A percentile compares a stretch with the other conserved stretches of the same genome.
Conservation (phyloP, 345 rosid genomes). For the Salix dunnii region DNA sequence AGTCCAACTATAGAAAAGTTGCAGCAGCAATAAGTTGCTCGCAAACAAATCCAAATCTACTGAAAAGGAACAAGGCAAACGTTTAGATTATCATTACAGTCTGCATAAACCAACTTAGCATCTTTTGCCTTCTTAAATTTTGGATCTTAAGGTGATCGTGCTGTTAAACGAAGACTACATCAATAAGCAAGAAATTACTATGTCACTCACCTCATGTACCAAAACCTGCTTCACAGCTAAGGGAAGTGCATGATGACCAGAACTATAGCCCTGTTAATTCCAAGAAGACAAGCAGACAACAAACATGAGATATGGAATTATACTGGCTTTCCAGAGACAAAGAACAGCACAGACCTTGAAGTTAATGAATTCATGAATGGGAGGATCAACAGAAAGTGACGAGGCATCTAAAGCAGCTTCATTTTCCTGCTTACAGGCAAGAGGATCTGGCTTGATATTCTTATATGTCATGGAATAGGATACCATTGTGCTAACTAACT, state of each 20-base stretch:
- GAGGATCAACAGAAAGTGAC: constrained; percentile 66
- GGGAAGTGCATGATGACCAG: constrained; percentile 57
- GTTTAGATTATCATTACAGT: not conserved
- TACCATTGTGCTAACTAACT: constrained; percentile 63
- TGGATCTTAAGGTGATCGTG: not conserved
- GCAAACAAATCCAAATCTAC: not conserved
- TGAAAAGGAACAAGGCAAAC: not conserved
- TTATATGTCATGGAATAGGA: constrained; percentile 74
- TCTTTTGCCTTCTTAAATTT: not conserved
- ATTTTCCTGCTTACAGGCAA: constrained; percentile 34
- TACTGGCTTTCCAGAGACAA: not conserved
- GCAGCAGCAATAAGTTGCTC: not conserved
- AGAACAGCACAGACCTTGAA: constrained; percentile 55
- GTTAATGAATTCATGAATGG: constrained; percentile 56
- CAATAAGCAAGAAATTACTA: not conserved
- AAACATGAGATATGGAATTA: constrained; percentile 3
- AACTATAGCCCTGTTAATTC: constrained; percentile 53
- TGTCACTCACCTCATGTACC: constrained; percentile 69
- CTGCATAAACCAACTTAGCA: not conserved
- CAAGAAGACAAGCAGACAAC: constrained; percentile 18
- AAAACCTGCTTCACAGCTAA: constrained; percentile 77
- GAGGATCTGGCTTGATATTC: constrained; percentile 45
- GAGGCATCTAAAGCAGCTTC: constrained; percentile 49
- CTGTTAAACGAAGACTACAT: not conserved
- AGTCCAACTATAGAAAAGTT: not conserved